Evolutionary conservation across 164 flowering plant genomes (phyloP).

Genomic region (Magnolia officinalis): DNA sequence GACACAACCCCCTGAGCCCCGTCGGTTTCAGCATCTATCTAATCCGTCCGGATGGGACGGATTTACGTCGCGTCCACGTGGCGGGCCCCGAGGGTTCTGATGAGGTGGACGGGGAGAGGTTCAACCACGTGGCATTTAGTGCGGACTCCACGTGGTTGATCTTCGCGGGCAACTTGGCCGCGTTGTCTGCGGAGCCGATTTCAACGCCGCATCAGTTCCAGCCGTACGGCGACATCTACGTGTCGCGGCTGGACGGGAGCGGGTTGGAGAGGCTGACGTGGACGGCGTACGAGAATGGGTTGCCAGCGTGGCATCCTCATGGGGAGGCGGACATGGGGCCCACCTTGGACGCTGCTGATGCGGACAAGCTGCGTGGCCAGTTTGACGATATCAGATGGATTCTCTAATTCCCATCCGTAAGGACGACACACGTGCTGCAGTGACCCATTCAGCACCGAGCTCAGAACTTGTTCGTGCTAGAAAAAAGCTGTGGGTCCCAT

Average conservation of each 20-base stretch:
- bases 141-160: conserved; percentile 62
- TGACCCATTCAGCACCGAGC: too few species aligned
- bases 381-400: conserved; percentile 72
- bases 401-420: too few species aligned
- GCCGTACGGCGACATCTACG: conserved; percentile 74
- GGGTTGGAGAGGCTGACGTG: conserved; percentile 76
- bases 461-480: too few species aligned
- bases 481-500: too few species aligned
- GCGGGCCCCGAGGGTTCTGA: conserved; percentile 25
- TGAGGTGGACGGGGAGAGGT: conserved; percentile 57
- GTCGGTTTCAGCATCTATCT: conserved; percentile 41
- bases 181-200: conserved; percentile 75
- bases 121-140: conserved; percentile 38
- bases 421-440: too few species aligned
- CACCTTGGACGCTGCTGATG: conserved; percentile 12
- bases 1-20: conserved; percentile 44
- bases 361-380: conserved; percentile 48
- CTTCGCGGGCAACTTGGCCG: conserved; percentile 63
- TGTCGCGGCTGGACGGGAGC: conserved; percentile 68
- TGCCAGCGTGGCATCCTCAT: conserved; percentile 57
- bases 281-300: conserved; percentile 77
- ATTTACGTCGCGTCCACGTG: conserved; percentile 21
- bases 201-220: conserved; percentile 76
- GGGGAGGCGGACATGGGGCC: conserved; percentile 21
- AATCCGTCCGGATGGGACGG: conserved; percentile 19